Evolutionary conservation across 257 asterid genomes (phyloP).

Genomic region (Solanum sitiens): DNA sequence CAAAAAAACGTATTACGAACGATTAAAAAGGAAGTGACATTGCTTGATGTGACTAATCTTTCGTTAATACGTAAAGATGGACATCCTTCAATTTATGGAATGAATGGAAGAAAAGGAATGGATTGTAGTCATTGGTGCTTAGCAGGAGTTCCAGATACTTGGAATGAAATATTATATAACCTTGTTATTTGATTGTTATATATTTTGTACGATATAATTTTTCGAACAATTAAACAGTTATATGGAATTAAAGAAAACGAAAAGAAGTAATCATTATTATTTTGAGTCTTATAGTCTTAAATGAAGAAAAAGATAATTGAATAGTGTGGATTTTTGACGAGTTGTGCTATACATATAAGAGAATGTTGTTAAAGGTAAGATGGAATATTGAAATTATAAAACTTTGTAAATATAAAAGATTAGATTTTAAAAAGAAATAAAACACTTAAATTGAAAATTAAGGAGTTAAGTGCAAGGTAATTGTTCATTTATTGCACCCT

Average conservation of each 20-base stretch:
- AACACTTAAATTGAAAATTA: too few relatives aligned
- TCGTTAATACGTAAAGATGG: conserved; percentile 77
- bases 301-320: too few relatives aligned
- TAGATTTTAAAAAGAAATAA: background rate
- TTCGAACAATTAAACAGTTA: background rate
- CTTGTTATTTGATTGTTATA: conserved; percentile 18
- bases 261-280: background rate
- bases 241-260: background rate
- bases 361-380: too few relatives aligned
- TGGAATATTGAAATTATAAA: too few relatives aligned
- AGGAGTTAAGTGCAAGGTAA: too few relatives aligned
- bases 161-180: conserved; percentile 66
- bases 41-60: conserved; percentile 62
- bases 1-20: conserved; percentile 44
- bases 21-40: conserved; percentile 38
- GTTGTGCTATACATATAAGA: too few relatives aligned
- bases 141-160: conserved; percentile 85
- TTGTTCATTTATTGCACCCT: too few relatives aligned
- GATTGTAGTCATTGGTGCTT: conserved; percentile 97
- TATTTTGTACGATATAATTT: background rate
- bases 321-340: too few relatives aligned
- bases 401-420: too few relatives aligned
- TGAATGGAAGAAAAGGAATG: conserved; percentile 23
- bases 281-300: background rate
- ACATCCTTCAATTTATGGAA: conserved; percentile 78